These are phyloP conservation scores for Albifimbria verrucaria DNA, from an alignment of 2,329 filamentous ascomycete genomes.

Conservation along the genomic window DNA sequence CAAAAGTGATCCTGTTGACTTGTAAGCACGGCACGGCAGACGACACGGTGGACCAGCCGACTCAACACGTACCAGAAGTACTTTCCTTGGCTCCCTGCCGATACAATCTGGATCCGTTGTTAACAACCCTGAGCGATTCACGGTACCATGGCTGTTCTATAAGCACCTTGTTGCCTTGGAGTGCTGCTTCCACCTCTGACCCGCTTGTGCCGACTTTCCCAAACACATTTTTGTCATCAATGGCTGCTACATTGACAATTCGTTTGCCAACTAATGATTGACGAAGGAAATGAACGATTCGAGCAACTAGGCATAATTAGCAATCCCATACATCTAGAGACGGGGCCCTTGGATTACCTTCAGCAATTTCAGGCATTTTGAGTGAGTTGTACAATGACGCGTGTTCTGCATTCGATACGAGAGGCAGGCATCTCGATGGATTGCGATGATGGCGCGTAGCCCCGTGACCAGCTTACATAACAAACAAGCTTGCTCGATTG, in stretches of 20 bases:
- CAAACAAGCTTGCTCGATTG: not conserved
- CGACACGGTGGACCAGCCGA: not conserved
- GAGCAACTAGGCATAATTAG: slow-evolving; percentile 57
- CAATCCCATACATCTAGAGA: not conserved
- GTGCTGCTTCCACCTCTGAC: slow-evolving; percentile 66
- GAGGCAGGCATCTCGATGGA: too few relatives aligned
- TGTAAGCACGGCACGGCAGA: not conserved
- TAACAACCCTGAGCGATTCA: too few relatives aligned
- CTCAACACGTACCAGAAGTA: slow-evolving; percentile 72
- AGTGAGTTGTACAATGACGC: not conserved
- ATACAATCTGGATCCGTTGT: slow-evolving; percentile 50
- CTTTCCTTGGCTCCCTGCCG: slow-evolving; percentile 85
- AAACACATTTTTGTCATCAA: slow-evolving; percentile 82
- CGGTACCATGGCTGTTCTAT: not conserved
- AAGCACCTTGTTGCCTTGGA: slow-evolving; percentile 66
- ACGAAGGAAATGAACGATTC: slow-evolving; percentile 80
- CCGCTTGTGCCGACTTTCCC: slow-evolving; percentile 85
- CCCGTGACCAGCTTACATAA: slow-evolving; percentile 27
- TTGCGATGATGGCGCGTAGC: slow-evolving; percentile 25
- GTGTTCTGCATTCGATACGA: too few relatives aligned
- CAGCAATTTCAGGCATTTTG: slow-evolving; percentile 61
- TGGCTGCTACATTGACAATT: slow-evolving; percentile 65
- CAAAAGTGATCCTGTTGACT: slow-evolving; percentile 47
- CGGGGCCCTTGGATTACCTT: slow-evolving; percentile 37
- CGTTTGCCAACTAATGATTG: slow-evolving; percentile 81